phyloP scores from a whole-genome alignment of 2,329 filamentous ascomycete genomes.

The Aspergillus floridensis region DNA sequence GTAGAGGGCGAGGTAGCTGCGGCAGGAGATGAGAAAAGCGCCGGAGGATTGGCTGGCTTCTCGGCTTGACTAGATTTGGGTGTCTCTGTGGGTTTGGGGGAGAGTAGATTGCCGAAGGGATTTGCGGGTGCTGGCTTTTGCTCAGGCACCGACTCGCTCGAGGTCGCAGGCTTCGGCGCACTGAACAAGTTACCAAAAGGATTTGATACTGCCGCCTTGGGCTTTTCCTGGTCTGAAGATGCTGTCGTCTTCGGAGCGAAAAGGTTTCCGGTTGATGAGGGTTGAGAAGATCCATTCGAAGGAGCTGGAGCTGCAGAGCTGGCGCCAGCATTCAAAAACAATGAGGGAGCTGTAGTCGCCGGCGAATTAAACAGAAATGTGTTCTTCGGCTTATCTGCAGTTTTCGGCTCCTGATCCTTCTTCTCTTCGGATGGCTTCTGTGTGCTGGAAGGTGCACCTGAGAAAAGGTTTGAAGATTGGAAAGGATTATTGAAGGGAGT shows the following conservation, averaged over 20 bases:
- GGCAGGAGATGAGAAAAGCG: slow-evolving; percentile 16
- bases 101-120: slow-evolving; percentile 17
- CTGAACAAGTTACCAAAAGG: slow-evolving; percentile 23
- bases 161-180: slow-evolving; percentile 14
- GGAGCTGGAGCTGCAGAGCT: slow-evolving; percentile 12
- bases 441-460: slow-evolving; percentile 10
- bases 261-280: slow-evolving; percentile 21
- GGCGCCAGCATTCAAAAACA: slow-evolving; percentile 18
- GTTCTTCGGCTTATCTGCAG: slow-evolving; percentile 13
- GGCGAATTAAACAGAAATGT: slow-evolving; percentile 16
- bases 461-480: slow-evolving; percentile 22
- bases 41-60: slow-evolving; percentile 13
- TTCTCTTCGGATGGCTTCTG: slow-evolving; percentile 16
- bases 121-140: slow-evolving; percentile 15
- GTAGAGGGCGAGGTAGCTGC: slow-evolving; percentile 1
- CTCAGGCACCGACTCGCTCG: slow-evolving; percentile 14
- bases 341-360: slow-evolving; percentile 11
- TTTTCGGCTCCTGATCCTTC: slow-evolving; percentile 14
- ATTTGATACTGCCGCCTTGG: slow-evolving; percentile 16
- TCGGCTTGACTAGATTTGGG: slow-evolving; percentile 10
- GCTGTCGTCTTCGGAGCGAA: slow-evolving; percentile 23
- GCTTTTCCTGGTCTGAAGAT: slow-evolving; percentile 14
- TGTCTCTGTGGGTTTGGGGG: slow-evolving; percentile 17
- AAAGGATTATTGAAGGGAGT: slow-evolving; percentile 23
- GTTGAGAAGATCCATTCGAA: slow-evolving; percentile 17